phyloP scores from a whole-genome alignment of 106 monocot species.

The Alisma plantagoaquatica region DNA sequence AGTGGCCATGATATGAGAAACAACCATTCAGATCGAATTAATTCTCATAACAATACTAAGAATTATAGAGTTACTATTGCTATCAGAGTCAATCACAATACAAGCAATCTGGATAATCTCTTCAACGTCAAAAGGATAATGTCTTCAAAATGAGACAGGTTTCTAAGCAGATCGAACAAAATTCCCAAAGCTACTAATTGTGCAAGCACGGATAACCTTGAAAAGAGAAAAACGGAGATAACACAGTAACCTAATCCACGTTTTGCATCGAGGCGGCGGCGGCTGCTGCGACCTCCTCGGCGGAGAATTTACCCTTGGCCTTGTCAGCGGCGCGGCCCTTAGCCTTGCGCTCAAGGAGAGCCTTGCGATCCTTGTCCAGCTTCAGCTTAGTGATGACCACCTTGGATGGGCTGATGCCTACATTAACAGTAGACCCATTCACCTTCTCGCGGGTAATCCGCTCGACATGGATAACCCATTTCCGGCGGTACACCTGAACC shows the following conservation, averaged over 20 bases:
- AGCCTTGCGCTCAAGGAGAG: conserved; percentile 59
- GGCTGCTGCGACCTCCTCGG: conserved; percentile 58
- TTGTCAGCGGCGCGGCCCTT: conserved; percentile 64
- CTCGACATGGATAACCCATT: conserved; percentile 80
- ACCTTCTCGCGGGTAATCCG: conserved; percentile 74
- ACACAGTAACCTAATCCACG: conserved; percentile 51
- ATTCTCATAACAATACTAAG: too few relatives aligned
- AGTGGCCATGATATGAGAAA: too few relatives aligned
- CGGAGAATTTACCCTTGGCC: conserved; percentile 79
- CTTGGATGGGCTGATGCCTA: conserved; percentile 67
- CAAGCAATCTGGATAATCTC: too few relatives aligned
- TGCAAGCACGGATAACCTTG: too few relatives aligned
- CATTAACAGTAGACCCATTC: conserved; percentile 69
- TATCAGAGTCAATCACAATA: too few relatives aligned
- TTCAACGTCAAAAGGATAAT: too few relatives aligned
- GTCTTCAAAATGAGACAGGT: too few relatives aligned
- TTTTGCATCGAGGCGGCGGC: conserved; percentile 50
- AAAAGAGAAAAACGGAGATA: too few relatives aligned
- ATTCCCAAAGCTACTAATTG: too few relatives aligned
- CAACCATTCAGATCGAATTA: too few relatives aligned
- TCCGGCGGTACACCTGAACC: conserved; percentile 68
- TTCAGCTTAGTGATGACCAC: conserved; percentile 70
- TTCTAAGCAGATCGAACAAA: too few relatives aligned
- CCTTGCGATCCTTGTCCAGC: conserved; percentile 75
- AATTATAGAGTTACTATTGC: too few relatives aligned